Conservation (phyloP, 2,329 filamentous ascomycete species). For the Zymoseptoria passerinii region DNA sequence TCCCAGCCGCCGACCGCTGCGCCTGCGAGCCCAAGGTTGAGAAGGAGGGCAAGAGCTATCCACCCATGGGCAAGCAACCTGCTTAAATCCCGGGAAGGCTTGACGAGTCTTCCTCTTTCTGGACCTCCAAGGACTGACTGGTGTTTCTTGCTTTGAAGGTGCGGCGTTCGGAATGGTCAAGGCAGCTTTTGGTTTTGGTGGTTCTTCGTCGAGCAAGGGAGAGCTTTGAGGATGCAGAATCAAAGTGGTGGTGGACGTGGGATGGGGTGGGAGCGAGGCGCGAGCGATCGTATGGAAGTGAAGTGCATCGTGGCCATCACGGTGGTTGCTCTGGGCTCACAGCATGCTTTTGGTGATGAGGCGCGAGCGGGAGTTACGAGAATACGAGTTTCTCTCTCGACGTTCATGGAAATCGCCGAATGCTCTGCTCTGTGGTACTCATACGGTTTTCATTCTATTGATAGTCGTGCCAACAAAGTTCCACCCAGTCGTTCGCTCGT, state of each 20-base stretch:
- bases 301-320: slow-evolving; percentile 4
- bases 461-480: no score
- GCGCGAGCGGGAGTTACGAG: neutral
- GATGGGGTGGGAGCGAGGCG: neutral
- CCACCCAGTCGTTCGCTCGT: no score
- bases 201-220: slow-evolving; percentile 13
- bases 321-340: slow-evolving; percentile 1
- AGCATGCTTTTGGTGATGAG: neutral
- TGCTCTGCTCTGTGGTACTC: neutral
- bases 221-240: slow-evolving; percentile 13
- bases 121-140: slow-evolving; percentile 2
- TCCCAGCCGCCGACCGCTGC: slow-evolving; percentile 55
- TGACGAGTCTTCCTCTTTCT: neutral
- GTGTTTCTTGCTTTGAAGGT: slow-evolving; percentile 14
- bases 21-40: slow-evolving; percentile 56
- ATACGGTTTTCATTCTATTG: no score
- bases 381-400: neutral
- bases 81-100: neutral
- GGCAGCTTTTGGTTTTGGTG: slow-evolving; percentile 23
- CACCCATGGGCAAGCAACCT: slow-evolving; percentile 47
- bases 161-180: slow-evolving; percentile 24
- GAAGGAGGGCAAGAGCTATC: slow-evolving; percentile 53
- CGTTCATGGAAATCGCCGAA: neutral
- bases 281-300: neutral
- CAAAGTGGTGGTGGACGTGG: neutral